Base-by-base conservation (phyloP, 441 rosid species). In the Manihot esculenta region DNA sequence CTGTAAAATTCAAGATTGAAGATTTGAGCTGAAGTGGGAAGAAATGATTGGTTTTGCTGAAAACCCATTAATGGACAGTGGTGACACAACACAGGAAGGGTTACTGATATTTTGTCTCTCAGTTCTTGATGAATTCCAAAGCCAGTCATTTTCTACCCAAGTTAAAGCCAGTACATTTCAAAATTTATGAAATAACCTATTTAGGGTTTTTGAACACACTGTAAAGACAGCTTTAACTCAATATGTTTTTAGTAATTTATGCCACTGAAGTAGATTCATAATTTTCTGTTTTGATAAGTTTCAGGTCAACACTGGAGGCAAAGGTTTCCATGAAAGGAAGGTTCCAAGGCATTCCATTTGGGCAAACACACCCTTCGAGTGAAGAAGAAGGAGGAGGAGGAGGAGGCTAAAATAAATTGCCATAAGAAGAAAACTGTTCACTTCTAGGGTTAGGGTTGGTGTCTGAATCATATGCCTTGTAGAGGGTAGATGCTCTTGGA, bases 281-380 rank as follows among this genome's bases (percentile, higher is more conserved):
- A 75, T 68, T 74, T 79, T 75, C 76, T 78, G 78, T 76, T 55
- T 74, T 56, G 69, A 76, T 65, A 76, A 67, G 48, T 79, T 79
- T 78, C 92, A 87, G 97, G 92, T 78, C 68, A 81, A 80, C 76
- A 84, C 72, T 75, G 84, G 85, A 73, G 91, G 83, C 83, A 88
- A 84, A 82, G 85, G 80, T 62, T 83, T 86, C 84, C 79, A 83
- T 69, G 90, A 89, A 78, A 88, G 86, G 80, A 92, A 89, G 86
- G 86, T 82, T 72, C 87, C 90, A 73, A 87, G 92, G 89, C 90
- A 80, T 79, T 90, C 87, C 69, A 78, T 84, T 42, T 81, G 88
- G 87, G 85, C 86, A 71, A 85, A 74, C 76, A 82, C 94, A 80
- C 84, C 87, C 66, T 82, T 84, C 63, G 84, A 86, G 81, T 85